Base-by-base conservation (phyloP, 1,284 basidiomycete genomes). In the Leccinum insolens region DNA sequence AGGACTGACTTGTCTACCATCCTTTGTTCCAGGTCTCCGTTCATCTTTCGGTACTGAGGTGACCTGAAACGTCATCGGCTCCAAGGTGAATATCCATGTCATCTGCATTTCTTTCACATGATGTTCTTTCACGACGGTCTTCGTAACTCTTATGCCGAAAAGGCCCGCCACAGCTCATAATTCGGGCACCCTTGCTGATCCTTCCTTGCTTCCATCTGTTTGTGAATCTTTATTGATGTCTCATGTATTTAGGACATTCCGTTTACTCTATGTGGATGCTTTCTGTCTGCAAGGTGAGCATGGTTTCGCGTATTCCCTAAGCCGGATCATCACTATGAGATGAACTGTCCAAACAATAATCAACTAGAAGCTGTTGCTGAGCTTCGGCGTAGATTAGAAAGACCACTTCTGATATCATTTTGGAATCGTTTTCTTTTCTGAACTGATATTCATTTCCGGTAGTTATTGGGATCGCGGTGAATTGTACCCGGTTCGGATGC, bases 301-400 rank as follows among this genome's bases (percentile, higher is more conserved):
- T 20, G 25, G 25, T 58, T 58, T 17, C 15, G 25, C 59, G 9
- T 63, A 31, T 34, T 2, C 5, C 17, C 39, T 41, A 52, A 20
- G 6, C 44, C 62, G 25, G 31, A 22, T 52, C 4, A 4, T 8
- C 15, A 3, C 64, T 65, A 3, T 7, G 55, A 15, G 64, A 73
- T 72, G 85, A 87, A 80, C 64, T 57, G 15, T 57, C 14, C 15
- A 71, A 78, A 82, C 81, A 81, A 84, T 78, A 81, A 89, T 90
- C 89, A 90, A 91, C 90, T 91, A 91, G 90, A 91, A 90, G 89
- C 90, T 91, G 90, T 91, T 91, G 78, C 86, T 89, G 86, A 91
- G 88, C 86, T 83, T 82, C 76, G 82, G 86, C 86, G 66, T 82
- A 86, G 89, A 90, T 87, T 86, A 79, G 69, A 82, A 71, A 65